These are phyloP conservation scores for Blastobotrys ciferrii DNA, from an alignment of 1,139 yeast genomes.

Conservation along the genomic window DNA sequence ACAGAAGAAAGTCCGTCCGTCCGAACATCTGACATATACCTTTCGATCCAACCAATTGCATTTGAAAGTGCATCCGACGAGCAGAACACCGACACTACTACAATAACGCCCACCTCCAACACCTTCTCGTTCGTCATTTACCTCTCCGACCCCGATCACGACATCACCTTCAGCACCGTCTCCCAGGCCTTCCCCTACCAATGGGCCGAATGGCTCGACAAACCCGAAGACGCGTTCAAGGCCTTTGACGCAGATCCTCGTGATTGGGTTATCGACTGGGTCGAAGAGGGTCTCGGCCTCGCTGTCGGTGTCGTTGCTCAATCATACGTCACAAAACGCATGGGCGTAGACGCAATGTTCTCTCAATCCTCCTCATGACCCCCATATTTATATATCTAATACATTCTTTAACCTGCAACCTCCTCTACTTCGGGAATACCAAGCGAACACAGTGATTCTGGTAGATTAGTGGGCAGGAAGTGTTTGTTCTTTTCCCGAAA, in stretches of 20 bases:
- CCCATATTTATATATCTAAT: slow-evolving; percentile 5
- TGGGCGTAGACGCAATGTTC: slow-evolving; percentile 53
- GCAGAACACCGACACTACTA: slow-evolving; percentile 25
- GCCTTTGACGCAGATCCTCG: slow-evolving; percentile 71
- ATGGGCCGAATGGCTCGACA: slow-evolving; percentile 85
- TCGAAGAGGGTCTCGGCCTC: slow-evolving; percentile 74
- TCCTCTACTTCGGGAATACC: no score
- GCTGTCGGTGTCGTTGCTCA: slow-evolving; percentile 87
- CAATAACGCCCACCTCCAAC: slow-evolving; percentile 33
- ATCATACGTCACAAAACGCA: slow-evolving; percentile 82
- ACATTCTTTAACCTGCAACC: not conserved
- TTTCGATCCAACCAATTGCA: slow-evolving; percentile 67
- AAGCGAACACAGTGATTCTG: no score
- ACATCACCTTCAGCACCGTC: slow-evolving; percentile 66
- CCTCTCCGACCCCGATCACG: slow-evolving; percentile 74
- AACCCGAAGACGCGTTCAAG: slow-evolving; percentile 31
- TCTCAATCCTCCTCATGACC: not conserved
- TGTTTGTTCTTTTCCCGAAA: no score
- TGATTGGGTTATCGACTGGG: slow-evolving; percentile 96
- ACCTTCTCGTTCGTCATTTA: slow-evolving; percentile 68
- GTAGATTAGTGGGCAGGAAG: not conserved
- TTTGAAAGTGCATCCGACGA: slow-evolving; percentile 34
- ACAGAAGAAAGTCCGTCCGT: slow-evolving; percentile 27
- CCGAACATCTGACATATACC: slow-evolving; percentile 64
- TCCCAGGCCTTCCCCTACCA: slow-evolving; percentile 87